Base-by-base conservation (phyloP, 1,139 yeast genomes). In the Magnusiomyces fungicola region DNA sequence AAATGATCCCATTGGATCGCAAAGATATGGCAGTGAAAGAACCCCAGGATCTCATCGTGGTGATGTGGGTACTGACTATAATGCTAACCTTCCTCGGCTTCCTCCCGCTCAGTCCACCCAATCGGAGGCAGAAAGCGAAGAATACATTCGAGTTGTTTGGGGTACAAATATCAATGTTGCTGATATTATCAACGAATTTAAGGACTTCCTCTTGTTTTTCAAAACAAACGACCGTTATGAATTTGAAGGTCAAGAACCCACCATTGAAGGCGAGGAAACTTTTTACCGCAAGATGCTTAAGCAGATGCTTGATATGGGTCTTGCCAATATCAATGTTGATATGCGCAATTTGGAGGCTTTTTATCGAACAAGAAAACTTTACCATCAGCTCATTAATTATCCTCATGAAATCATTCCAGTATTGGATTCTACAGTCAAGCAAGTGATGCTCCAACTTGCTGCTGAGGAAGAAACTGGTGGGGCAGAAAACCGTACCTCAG, bases 321-420 rank as follows among this genome's bases (percentile, higher is more conserved):
- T 86, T 29, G 81, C 94, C 5, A 89, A 88, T 60, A 72, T 92
- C 57, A 90, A 89, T 61, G 71, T 92, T 55, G 98, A 92, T 65
- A 83, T 94, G 1, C 75, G 77, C 57, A 89, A 92, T 65, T 71
- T 92, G 54, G 72, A 83, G 53, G 80, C 95, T 9, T 88, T 79
- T 61, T 82, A 86, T 1, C 75, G 83, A 16, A 83, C 97, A 6
- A 79, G 79, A 56, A 87, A 85, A 61, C 72, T 94, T 47, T 90
- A 84, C 66, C 79, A 85, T 61, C 97, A 90, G 67, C 72, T 92
- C 56, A 76, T 88, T 57, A 86, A 87, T 62, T 92, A 90, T 64
- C 99, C 99, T 0, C 97, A 90, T 65, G 99, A 92, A 73, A 87
- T 92, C 41, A 83, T 92, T 50, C 97, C 98, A 7, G 87, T 92